phyloP scores from a whole-genome alignment of 176 grass and related monocot genomes.

The Carex pumila region DNA sequence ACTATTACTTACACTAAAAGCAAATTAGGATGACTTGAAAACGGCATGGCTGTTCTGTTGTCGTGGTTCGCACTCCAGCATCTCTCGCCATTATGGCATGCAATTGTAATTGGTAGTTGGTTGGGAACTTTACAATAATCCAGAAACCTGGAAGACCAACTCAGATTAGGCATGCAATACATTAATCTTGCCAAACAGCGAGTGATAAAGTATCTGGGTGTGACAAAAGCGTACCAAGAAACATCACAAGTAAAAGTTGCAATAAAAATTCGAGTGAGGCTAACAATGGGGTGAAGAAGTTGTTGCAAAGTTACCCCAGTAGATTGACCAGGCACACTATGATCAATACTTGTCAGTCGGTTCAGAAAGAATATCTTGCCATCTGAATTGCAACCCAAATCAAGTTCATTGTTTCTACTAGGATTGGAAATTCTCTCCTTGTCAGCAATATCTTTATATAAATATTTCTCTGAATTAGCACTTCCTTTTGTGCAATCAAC shows the following conservation, averaged over 20 bases:
- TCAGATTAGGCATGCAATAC: constrained; percentile 2
- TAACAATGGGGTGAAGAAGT: constrained; percentile 58
- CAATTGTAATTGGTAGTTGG: constrained; percentile 53
- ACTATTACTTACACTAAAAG: constrained; percentile 52
- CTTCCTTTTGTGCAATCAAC: not conserved
- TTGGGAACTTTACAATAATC: constrained; percentile 62
- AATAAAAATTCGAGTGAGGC: constrained; percentile 56
- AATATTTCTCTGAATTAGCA: not conserved
- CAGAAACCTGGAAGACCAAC: constrained; percentile 50
- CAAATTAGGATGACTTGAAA: constrained; percentile 52
- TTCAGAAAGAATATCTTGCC: constrained; percentile 86
- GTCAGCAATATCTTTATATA: not conserved
- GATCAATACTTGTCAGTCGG: constrained; percentile 24
- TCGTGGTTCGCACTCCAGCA: constrained; percentile 63
- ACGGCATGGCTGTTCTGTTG: constrained; percentile 49
- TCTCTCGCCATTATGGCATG: constrained; percentile 54
- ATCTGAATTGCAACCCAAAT: constrained; percentile 45
- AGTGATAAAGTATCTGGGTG: not conserved
- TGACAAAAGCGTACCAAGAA: constrained; percentile 45
- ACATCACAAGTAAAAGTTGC: constrained; percentile 85
- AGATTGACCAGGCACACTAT: constrained; percentile 8
- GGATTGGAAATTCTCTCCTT: not conserved
- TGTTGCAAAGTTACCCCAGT: constrained; percentile 58
- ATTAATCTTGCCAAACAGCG: not conserved
- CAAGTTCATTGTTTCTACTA: not conserved